Evolutionary conservation across 2,329 filamentous ascomycete species (phyloP).

Genomic region (Penicillium sp.): DNA sequence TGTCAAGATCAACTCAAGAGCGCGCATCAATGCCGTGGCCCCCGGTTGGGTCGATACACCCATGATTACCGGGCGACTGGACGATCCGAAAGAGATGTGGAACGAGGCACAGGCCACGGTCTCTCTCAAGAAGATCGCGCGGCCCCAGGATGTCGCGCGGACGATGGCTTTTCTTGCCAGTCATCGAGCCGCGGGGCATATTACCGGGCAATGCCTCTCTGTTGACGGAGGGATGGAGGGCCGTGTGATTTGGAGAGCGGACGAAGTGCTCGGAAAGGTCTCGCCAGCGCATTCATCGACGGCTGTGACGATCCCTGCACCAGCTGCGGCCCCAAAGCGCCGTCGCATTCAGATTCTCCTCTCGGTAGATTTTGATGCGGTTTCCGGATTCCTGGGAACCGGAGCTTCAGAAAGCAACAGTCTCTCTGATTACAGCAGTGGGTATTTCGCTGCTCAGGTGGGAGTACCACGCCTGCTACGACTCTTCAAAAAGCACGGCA

Average conservation of each 20-base stretch:
- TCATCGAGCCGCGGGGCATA: slow-evolving; percentile 48
- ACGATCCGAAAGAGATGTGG: neutral
- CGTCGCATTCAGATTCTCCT: slow-evolving; percentile 21
- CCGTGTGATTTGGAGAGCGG: slow-evolving; percentile 1
- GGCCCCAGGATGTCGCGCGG: slow-evolving; percentile 44
- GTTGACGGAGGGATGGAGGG: slow-evolving; percentile 46
- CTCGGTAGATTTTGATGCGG: slow-evolving; percentile 52
- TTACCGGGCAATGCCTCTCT: slow-evolving; percentile 49
- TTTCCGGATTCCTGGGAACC: slow-evolving; percentile 56
- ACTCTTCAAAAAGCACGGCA: slow-evolving; percentile 47
- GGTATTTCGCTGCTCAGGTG: slow-evolving; percentile 53
- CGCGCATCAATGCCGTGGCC: slow-evolving; percentile 49
- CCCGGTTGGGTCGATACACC: slow-evolving; percentile 45
- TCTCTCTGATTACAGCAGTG: slow-evolving; percentile 51
- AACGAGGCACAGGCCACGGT: slow-evolving; percentile 39
- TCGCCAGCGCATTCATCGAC: neutral
- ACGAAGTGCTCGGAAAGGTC: neutral
- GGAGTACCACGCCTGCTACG: slow-evolving; percentile 52
- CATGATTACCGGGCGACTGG: slow-evolving; percentile 1
- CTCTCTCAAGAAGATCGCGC: neutral
- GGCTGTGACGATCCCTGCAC: neutral
- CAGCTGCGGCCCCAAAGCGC: slow-evolving; percentile 9
- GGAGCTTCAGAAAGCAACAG: slow-evolving; percentile 47
- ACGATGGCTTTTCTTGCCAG: slow-evolving; percentile 47
- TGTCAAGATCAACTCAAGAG: slow-evolving; percentile 45